Base-by-base conservation (phyloP, 2,329 filamentous ascomycete species). In the Didymella keratinophila region DNA sequence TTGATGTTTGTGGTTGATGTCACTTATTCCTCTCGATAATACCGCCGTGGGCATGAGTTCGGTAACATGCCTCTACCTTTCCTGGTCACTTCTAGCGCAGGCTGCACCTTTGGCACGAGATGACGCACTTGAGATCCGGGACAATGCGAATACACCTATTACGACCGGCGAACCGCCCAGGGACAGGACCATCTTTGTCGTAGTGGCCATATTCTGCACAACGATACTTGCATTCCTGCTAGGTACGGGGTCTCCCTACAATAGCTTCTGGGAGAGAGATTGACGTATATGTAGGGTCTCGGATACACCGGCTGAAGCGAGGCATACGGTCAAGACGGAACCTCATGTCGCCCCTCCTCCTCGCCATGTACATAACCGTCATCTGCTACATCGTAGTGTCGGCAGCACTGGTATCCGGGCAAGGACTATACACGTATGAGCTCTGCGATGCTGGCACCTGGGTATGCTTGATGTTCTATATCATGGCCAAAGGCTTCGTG, bases 381-480 rank as follows among this genome's bases (percentile, higher is more conserved):
- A 28, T 66, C 18, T 57, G 58, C 12, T 68, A 68, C 59, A 62
- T 68, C 28, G 54, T 64, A 11, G 36, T 51, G 2, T 58, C 65
- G 2, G 64, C 69, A 7, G 60, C 75, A 8, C 48, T 76, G 6
- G 63, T 75, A 23, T 65, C 62, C 16, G 74, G 70, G 1, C 61
- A 76, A 37, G 72, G 70, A 5, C 48, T 77, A 2, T 62, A 63
- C 27, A 68, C 64, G 7, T 54, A 64, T 25, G 30, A 36, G 6
- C 60, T 69, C 12, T 78, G 77, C 53, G 45, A 64, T 12, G 66
- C 66, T 14, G 75, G 70, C 2, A 76, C 76, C 36, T 73, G 75
- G 63, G 61, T 75, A 18, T 79, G 78, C 54, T 60, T 78, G 20
- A 66, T 71, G 20, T 76, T 78, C 56, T 78, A 78, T 56, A 63